Evolutionary conservation across 306 rosid genomes (phyloP).

Genomic region (Glycine tomentella): DNA sequence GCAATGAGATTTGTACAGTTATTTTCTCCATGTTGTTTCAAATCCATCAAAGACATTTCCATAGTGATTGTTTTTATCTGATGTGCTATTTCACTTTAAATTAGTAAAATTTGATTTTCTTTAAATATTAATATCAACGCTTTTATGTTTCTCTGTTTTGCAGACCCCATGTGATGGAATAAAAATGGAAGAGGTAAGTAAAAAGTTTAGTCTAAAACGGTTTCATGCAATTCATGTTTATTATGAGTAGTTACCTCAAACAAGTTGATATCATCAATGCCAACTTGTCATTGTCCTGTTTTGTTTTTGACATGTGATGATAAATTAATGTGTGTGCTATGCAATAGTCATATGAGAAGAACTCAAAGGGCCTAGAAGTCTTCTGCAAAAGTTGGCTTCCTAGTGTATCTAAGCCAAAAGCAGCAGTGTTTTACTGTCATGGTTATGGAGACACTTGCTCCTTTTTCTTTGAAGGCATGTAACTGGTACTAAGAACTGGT

Average conservation of each 20-base stretch:
- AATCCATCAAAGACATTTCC: constrained; percentile 18
- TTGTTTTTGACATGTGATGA: constrained; percentile 31
- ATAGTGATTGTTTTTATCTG: constrained; percentile 11
- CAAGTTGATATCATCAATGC: not conserved
- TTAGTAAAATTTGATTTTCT: constrained; percentile 26
- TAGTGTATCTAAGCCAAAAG: constrained; percentile 63
- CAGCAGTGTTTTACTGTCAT: constrained; percentile 82
- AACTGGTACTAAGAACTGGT: constrained; percentile 40
- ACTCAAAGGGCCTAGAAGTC: constrained; percentile 76
- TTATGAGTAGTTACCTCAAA: not conserved
- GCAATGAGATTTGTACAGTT: not conserved
- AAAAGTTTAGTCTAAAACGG: constrained; percentile 36
- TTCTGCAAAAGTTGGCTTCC: constrained; percentile 94
- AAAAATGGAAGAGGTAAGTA: constrained; percentile 69
- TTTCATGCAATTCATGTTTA: constrained; percentile 26
- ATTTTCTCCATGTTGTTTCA: not conserved
- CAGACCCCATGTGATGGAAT: constrained; percentile 82
- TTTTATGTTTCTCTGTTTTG: constrained; percentile 44
- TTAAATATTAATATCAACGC: constrained; percentile 17
- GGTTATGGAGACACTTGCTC: constrained; percentile 96
- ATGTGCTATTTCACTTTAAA: constrained; percentile 18
- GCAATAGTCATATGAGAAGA: constrained; percentile 72
- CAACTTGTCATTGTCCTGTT: constrained; percentile 16
- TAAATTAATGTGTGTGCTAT: constrained; percentile 38
- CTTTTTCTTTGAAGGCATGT: constrained; percentile 95